Conservation (phyloP, 257 asterid species). For the Orobanche coerulescens region DNA sequence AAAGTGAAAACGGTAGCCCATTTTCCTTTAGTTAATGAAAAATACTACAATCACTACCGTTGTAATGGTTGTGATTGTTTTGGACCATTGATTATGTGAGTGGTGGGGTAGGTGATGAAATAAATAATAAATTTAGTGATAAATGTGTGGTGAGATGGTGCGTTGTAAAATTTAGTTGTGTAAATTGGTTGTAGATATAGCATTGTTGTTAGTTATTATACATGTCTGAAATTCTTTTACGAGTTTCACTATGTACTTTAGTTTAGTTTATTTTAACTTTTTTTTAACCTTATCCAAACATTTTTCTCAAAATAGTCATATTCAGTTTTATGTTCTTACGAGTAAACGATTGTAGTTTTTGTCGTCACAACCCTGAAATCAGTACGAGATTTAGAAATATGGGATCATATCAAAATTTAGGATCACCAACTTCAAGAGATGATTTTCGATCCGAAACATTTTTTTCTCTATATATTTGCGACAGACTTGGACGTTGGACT, state of each 20-base stretch:
- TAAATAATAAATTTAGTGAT: too few species aligned
- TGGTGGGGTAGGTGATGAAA: too few species aligned
- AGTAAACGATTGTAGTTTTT: neutral
- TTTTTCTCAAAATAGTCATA: neutral
- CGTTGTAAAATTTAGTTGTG: too few species aligned
- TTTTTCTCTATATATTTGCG: slow-evolving; percentile 19
- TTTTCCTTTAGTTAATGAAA: too few species aligned
- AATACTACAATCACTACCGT: too few species aligned
- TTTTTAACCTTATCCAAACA: neutral
- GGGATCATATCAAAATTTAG: neutral
- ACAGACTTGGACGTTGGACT: slow-evolving; percentile 52
- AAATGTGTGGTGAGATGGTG: too few species aligned
- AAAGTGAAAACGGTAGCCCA: slow-evolving; percentile 58
- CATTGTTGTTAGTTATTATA: too few species aligned
- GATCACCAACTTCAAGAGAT: slow-evolving; percentile 3
- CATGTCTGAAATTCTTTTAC: neutral
- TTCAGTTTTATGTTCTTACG: neutral
- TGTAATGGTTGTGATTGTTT: too few species aligned
- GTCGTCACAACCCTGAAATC: too few species aligned
- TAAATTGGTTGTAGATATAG: too few species aligned
- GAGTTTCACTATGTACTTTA: neutral
- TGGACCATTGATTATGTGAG: too few species aligned
- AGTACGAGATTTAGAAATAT: neutral
- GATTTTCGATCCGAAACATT: slow-evolving; percentile 9
- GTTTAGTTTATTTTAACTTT: neutral